These are phyloP conservation scores for Huntiella savannae DNA, from an alignment of 2,329 filamentous ascomycete genomes.

Conservation along the genomic window DNA sequence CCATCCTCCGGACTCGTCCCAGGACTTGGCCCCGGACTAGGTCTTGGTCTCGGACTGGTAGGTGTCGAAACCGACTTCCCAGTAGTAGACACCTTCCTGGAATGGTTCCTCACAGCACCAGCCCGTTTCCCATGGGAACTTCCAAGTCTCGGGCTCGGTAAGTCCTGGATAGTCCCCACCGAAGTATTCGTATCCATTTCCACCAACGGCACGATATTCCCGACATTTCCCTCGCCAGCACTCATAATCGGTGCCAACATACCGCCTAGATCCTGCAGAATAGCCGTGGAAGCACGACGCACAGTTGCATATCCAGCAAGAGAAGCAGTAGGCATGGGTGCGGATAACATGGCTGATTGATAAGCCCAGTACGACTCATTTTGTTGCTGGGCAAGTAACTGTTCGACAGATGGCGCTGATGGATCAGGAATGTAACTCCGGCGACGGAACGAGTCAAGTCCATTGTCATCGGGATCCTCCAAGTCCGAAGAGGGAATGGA, in stretches of 20 bases:
- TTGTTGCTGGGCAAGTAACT: constrained; percentile 17
- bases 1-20: constrained; percentile 4
- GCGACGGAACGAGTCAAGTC: constrained; percentile 18
- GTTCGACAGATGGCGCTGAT: constrained; percentile 15
- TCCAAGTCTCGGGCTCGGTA: too few relatives aligned
- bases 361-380: constrained; percentile 11
- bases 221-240: neutral
- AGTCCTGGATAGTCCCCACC: too few relatives aligned
- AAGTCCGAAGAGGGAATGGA: constrained; percentile 11
- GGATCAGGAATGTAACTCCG: constrained; percentile 16
- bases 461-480: constrained; percentile 1
- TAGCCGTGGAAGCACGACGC: constrained; percentile 33
- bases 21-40: neutral
- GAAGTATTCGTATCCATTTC: too few relatives aligned
- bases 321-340: constrained; percentile 24
- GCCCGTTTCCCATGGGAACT: neutral
- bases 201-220: neutral
- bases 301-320: constrained; percentile 19
- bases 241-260: constrained; percentile 25
- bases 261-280: constrained; percentile 40
- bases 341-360: constrained; percentile 8
- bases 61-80: neutral
- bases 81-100: neutral
- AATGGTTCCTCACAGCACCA: neutral
- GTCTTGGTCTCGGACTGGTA: neutral